A percentile compares a stretch with the other conserved stretches of the same genome.
phyloP scores from a whole-genome alignment of 2,329 filamentous ascomycete species.

The Xylariaceae sp. region DNA sequence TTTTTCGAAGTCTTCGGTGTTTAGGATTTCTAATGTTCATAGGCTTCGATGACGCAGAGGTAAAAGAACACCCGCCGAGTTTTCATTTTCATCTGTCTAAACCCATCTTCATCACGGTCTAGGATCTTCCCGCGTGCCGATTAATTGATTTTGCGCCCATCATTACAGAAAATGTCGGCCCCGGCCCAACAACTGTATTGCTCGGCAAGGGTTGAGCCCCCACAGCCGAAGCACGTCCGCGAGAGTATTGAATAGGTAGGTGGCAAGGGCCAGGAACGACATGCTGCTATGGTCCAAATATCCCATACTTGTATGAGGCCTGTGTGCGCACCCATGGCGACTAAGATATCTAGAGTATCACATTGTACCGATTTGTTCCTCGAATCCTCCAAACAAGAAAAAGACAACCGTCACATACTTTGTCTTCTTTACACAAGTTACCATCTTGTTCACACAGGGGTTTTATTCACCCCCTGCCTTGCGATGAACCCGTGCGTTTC shows the following conservation, averaged over 20 bases:
- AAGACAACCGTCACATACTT: slow-evolving; percentile 12
- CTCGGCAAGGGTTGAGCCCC: slow-evolving; percentile 8
- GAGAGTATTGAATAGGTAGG: slow-evolving; percentile 28
- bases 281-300: too few species aligned
- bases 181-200: slow-evolving; percentile 1
- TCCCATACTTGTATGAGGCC: too few species aligned
- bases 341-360: slow-evolving; percentile 2
- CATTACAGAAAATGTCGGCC: too few species aligned
- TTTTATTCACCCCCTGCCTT: not conserved
- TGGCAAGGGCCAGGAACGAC: slow-evolving; percentile 17
- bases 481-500: not conserved
- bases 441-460: not conserved
- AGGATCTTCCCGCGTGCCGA: too few species aligned
- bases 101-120: too few species aligned
- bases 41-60: not conserved
- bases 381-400: slow-evolving; percentile 7
- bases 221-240: slow-evolving; percentile 12
- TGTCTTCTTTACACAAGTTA: slow-evolving; percentile 13
- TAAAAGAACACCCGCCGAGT: not conserved
- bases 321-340: slow-evolving; percentile 16
- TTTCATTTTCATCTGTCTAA: not conserved
- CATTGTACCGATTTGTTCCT: slow-evolving; percentile 18
- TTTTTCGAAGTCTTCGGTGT: slow-evolving; percentile 16
- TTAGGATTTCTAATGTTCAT: too few species aligned
- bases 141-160: too few species aligned